phyloP scores from a whole-genome alignment of 129 eudicot species.

The Chrysanthemum lavandulifolium region DNA sequence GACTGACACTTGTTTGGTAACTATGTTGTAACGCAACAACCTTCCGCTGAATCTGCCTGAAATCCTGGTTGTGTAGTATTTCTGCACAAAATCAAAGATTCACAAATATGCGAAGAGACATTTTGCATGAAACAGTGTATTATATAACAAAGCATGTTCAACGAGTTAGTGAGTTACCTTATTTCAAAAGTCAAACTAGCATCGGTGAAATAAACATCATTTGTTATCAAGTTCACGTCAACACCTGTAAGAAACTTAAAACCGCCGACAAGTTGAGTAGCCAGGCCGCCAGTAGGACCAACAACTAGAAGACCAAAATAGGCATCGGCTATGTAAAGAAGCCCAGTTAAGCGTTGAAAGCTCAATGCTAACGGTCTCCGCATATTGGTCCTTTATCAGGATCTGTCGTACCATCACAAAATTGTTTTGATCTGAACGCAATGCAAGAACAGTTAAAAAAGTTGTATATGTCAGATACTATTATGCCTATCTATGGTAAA shows the following conservation, averaged over 20 bases:
- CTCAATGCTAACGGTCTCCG: slow-evolving; percentile 38
- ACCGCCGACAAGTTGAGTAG: slow-evolving; percentile 29
- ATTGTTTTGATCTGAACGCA: slow-evolving; percentile 26
- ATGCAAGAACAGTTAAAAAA: background rate
- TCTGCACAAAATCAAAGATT: slow-evolving; percentile 1
- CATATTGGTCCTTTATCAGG: slow-evolving; percentile 25
- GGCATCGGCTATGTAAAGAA: slow-evolving; percentile 22
- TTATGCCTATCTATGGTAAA: background rate
- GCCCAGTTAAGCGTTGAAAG: slow-evolving; percentile 20
- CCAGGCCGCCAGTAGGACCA: slow-evolving; percentile 23
- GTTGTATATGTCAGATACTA: background rate
- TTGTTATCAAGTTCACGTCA: slow-evolving; percentile 28
- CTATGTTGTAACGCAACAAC: slow-evolving; percentile 21
- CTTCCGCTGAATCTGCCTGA: slow-evolving; percentile 23
- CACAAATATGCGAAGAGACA: background rate
- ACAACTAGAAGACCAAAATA: too few relatives aligned
- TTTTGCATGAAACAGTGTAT: background rate
- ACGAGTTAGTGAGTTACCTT: background rate
- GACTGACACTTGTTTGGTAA: slow-evolving; percentile 1
- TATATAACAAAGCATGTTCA: background rate
- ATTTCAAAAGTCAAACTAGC: slow-evolving; percentile 27
- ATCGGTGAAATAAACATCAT: slow-evolving; percentile 26
- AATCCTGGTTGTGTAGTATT: slow-evolving; percentile 19
- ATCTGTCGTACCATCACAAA: slow-evolving; percentile 35
- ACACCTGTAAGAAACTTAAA: slow-evolving; percentile 22